Evolutionary conservation across 495 filamentous ascomycete species (phyloP).

Genomic region (Cercophora sp.): DNA sequence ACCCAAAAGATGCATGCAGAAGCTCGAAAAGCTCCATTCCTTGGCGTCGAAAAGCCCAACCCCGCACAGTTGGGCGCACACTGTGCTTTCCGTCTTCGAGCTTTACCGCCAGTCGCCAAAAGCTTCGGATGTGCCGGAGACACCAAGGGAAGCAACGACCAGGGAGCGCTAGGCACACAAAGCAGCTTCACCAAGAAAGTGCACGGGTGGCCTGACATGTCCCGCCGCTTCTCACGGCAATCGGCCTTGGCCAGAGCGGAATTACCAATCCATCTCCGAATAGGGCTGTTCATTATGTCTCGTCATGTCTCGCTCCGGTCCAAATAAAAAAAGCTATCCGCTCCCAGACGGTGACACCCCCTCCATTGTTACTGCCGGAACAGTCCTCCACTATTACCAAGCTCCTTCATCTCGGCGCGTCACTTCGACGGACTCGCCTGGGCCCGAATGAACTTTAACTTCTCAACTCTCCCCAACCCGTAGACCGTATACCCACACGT

Average conservation of each 20-base stretch:
- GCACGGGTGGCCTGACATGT: conserved; percentile 11
- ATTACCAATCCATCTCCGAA: conserved; percentile 17
- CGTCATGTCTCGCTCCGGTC: background rate
- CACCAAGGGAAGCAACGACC: conserved; percentile 2
- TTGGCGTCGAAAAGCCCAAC: background rate
- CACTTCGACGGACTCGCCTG: too few relatives aligned
- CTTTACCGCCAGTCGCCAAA: background rate
- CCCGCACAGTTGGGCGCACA: conserved; percentile 7
- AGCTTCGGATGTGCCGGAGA: conserved; percentile 12
- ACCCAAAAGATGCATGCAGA: background rate
- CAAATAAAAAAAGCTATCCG: background rate
- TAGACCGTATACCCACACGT: background rate
- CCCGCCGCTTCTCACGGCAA: background rate
- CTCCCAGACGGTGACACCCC: background rate
- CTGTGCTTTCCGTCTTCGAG: background rate
- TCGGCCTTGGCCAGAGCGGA: conserved; percentile 3
- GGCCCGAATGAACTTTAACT: too few relatives aligned
- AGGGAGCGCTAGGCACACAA: background rate
- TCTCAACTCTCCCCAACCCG: too few relatives aligned
- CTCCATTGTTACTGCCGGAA: background rate
- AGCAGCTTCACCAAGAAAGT: conserved; percentile 2
- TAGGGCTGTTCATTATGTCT: background rate
- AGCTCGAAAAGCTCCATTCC: too few relatives aligned
- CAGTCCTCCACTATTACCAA: too few relatives aligned
- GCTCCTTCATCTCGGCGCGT: too few relatives aligned